Evolutionary conservation across 73 alveolate genomes (phyloP).

Genomic region (Blepharisma japonicum): DNA sequence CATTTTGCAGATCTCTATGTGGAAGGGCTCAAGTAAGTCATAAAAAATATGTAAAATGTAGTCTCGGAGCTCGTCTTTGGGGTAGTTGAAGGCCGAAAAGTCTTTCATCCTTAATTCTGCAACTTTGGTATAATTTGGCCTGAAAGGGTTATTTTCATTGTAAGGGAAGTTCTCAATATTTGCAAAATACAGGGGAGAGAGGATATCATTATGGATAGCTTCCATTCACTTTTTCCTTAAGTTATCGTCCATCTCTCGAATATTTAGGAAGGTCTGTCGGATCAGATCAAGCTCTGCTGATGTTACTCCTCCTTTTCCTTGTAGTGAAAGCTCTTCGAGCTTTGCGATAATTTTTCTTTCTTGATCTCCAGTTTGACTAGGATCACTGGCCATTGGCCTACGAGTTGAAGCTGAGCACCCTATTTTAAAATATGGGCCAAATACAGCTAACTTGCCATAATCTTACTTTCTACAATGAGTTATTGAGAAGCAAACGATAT

Average conservation of each 20-base stretch:
- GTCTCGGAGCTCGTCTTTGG: slow-evolving; percentile 20
- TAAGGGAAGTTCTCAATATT: slow-evolving; percentile 6
- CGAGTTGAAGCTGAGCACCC: slow-evolving; percentile 14
- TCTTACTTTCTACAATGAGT: too few species aligned
- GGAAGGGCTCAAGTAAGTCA: not conserved
- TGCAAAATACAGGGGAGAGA: slow-evolving; percentile 17
- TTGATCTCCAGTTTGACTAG: slow-evolving; percentile 20
- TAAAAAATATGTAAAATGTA: not conserved
- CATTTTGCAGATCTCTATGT: slow-evolving; percentile 9
- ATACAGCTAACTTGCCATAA: too few species aligned
- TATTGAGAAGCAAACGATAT: too few species aligned
- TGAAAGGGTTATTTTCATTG: not conserved
- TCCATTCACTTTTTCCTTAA: not conserved
- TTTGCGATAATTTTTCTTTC: not conserved
- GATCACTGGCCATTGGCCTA: slow-evolving; percentile 1
- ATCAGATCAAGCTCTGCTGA: slow-evolving; percentile 8
- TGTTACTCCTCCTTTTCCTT: not conserved
- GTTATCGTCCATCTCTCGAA: slow-evolving; percentile 11
- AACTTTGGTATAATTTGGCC: not conserved
- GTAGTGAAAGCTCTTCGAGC: not conserved
- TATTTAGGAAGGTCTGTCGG: not conserved
- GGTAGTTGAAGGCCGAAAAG: not conserved
- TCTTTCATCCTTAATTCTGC: not conserved
- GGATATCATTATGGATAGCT: slow-evolving; percentile 9
- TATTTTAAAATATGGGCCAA: not conserved